Percentiles rank a stretch among this genome's conserved stretches.
Evolutionary conservation across 257 asterid species (phyloP).

Genomic region (Osmanthus fragrans): DNA sequence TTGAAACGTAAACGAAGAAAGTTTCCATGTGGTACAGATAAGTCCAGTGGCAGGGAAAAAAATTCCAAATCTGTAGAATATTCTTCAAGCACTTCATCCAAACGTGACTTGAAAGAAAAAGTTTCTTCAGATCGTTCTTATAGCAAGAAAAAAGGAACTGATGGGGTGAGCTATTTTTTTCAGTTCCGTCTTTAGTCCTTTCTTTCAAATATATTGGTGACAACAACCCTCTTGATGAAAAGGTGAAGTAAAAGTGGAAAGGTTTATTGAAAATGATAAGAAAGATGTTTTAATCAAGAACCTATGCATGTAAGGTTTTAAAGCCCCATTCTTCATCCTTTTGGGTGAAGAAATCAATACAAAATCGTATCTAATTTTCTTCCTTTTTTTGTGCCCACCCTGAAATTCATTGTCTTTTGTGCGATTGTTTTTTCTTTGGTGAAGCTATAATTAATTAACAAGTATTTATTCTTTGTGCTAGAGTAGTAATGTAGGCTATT

Average conservation of each 20-base stretch:
- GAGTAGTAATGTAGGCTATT: slow-evolving; percentile 15
- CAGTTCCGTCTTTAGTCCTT: slow-evolving; percentile 11
- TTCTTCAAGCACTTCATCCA: slow-evolving; percentile 36
- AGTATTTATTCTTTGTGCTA: slow-evolving; percentile 23
- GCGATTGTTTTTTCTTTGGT: background rate
- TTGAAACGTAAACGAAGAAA: slow-evolving; percentile 61
- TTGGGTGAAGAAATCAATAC: background rate
- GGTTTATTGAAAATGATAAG: background rate
- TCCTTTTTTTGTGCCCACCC: background rate
- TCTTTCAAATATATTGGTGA: background rate
- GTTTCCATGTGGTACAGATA: slow-evolving; percentile 45
- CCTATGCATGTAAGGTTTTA: too few species aligned
- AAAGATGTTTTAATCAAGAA: too few species aligned
- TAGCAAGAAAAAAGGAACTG: slow-evolving; percentile 79
- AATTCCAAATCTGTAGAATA: slow-evolving; percentile 41
- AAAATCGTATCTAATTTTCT: background rate
- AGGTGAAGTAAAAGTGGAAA: background rate
- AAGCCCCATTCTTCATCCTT: background rate
- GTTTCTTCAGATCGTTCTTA: slow-evolving; percentile 32
- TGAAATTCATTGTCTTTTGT: background rate
- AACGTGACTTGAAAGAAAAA: slow-evolving; percentile 40
- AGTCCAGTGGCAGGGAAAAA: slow-evolving; percentile 33
- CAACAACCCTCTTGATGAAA: background rate
- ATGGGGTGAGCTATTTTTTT: slow-evolving; percentile 58
- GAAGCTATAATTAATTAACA: background rate